Base-by-base conservation (phyloP, 2,329 filamentous ascomycete species). In the Apiospora malaysiana region DNA sequence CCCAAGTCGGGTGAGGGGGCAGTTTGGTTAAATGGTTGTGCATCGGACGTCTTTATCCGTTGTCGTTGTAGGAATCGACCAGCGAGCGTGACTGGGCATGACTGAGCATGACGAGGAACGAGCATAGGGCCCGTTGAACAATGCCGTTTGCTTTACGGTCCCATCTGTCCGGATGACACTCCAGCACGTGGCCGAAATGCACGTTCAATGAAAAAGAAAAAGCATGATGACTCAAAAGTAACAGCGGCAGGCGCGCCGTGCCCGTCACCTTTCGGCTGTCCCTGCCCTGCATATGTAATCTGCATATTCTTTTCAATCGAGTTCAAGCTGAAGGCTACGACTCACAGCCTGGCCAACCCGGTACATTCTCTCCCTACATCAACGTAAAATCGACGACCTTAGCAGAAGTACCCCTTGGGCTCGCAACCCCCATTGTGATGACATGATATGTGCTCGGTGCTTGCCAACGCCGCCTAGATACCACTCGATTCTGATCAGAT, bases 21-120 rank as follows among this genome's bases (percentile, higher is more conserved):
- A 37, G 27, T 37, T 59, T 59, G 51, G 51, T 9, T 59, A 59
- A 59, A 59, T 37, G 51, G 3, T n/a, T 27, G 18, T 59, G 18
- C 51, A 40, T 59, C 51, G 27, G 27, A 59, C 51, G 51, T 18
- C 27, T 59, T 37, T 37, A 59, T 59, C 51, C 51, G 51, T n/a
- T 21, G 27, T 59, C 16, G 25, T 37, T 16, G 42, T 45, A 16
- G 51, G 18, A 18, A 37, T 37, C 18, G 2, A n/a, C 27, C 14
- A 27, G 1, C 37, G 8, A 4, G 7, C 5, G 4, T 37, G 51
- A n/a, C 27, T 59, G 25, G 27, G 2, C 25, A 21, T 37, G 51
- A n/a, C 27, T 59, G 25, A 16, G 2, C 25, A 21, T 18, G 27
- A 21, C 27, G 16, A 37, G 18, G 27, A 59, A 37, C n/a, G 27